Conservation (phyloP, 805 yeast genomes). For the Starmerella riodocensis region DNA sequence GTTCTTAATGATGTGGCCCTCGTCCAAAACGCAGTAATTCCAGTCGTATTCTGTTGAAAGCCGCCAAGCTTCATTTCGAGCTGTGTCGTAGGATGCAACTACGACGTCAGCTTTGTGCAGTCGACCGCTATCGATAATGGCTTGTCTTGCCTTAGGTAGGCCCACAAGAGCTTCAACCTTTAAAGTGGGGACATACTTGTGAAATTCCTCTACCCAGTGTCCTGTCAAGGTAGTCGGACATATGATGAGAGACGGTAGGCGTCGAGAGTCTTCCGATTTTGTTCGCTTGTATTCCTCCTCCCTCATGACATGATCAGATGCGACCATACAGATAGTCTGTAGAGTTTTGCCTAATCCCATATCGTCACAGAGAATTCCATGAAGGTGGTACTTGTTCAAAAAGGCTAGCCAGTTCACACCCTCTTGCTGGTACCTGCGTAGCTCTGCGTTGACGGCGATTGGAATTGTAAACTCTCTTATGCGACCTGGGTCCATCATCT, state of each 20-base stretch:
- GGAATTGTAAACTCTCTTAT: conserved; percentile 81
- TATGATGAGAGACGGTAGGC: conserved; percentile 69
- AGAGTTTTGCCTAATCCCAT: conserved; percentile 98
- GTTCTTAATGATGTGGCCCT: conserved; percentile 94
- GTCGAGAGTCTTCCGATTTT: conserved; percentile 49
- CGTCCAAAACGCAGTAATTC: conserved; percentile 92
- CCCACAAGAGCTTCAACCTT: conserved; percentile 82
- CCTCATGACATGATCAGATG: conserved; percentile 86
- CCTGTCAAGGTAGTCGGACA: conserved; percentile 98
- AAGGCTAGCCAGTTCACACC: conserved; percentile 98
- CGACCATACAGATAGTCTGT: conserved; percentile 92
- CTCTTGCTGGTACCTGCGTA: conserved; percentile 92
- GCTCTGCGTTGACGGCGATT: conserved; percentile 79
- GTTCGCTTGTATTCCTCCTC: conserved; percentile 53
- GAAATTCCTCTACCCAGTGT: conserved; percentile 95
- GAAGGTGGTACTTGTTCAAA: conserved; percentile 83
- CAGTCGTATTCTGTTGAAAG: conserved; percentile 45
- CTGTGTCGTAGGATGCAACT: conserved; percentile 91
- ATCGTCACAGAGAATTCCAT: conserved; percentile 97
- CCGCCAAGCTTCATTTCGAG: conserved; percentile 72
- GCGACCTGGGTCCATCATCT: conserved; percentile 94
- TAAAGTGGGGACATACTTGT: conserved; percentile 78
- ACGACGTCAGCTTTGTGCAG: conserved; percentile 61
- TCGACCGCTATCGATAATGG: conserved; percentile 5
- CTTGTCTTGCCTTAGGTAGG: conserved; percentile 56